These are phyloP conservation scores for Blechomonas ayalai DNA, from an alignment of 208 protist species.

Conservation along the genomic window DNA sequence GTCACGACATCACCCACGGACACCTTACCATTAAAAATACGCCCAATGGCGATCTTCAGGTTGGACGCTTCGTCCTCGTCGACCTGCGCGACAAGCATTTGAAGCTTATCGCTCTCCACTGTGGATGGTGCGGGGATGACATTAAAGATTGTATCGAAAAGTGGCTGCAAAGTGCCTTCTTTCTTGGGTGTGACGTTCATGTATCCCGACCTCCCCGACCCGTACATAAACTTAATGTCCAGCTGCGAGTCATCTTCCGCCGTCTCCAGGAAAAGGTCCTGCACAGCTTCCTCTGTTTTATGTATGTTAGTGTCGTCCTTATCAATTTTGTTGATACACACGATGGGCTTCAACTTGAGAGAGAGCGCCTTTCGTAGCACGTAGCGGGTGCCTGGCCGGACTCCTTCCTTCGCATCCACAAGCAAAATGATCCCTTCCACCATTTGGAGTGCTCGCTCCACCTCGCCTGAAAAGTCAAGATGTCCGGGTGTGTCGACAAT, in stretches of 20 bases:
- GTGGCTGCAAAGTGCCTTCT: conserved; percentile 76
- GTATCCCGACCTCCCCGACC: conserved; percentile 89
- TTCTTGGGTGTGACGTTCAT: conserved; percentile 70
- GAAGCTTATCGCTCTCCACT: conserved; percentile 45
- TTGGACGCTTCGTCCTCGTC: conserved; percentile 77
- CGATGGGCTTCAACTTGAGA: conserved; percentile 91
- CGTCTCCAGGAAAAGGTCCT: conserved; percentile 95
- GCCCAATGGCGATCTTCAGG: conserved; percentile 90
- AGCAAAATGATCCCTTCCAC: conserved; percentile 96
- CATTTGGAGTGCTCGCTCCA: conserved; percentile 96
- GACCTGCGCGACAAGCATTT: conserved; percentile 94
- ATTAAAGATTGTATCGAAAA: conserved; percentile 94
- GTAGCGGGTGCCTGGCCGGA: conserved; percentile 97
- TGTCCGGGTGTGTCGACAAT: conserved; percentile 98
- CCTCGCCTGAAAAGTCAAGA: conserved; percentile 97
- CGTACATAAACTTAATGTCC: conserved; percentile 94
- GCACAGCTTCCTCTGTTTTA: conserved; percentile 91
- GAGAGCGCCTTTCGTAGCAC: conserved; percentile 96
- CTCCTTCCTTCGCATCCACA: conserved; percentile 95
- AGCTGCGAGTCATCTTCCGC: conserved; percentile 93
- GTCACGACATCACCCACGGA: conserved; percentile 83
- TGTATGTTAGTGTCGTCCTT: conserved; percentile 85
- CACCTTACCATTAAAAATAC: conserved; percentile 86
- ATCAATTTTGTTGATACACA: conserved; percentile 98
- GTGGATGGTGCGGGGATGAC: conserved; percentile 65